Percentiles rank a stretch among this genome's conserved stretches.
Evolutionary conservation across 2,329 filamentous ascomycete genomes (phyloP).

Genomic region (Myriosclerotinia scirpicola): DNA sequence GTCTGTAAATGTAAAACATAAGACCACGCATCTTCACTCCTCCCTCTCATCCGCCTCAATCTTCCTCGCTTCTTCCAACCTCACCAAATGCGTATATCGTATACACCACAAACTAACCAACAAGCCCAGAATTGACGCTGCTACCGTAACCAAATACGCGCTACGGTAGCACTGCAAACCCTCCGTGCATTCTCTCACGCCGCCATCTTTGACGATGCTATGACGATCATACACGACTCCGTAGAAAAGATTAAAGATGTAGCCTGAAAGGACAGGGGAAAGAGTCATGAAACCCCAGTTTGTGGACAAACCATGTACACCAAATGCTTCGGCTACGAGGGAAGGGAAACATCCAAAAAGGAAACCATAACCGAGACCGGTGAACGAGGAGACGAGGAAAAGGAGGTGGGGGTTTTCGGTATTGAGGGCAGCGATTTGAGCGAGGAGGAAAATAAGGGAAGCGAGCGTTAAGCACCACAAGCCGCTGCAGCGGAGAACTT

Average conservation of each 20-base stretch:
- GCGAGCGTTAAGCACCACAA: slow-evolving; percentile 88
- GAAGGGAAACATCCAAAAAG: slow-evolving; percentile 93
- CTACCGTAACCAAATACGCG: slow-evolving; percentile 78
- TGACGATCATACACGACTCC: slow-evolving; percentile 81
- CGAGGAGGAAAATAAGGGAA: slow-evolving; percentile 72
- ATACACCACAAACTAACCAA: slow-evolving; percentile 71
- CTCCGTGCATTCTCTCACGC: slow-evolving; percentile 72
- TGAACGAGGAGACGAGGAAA: slow-evolving; percentile 76
- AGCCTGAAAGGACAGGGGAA: slow-evolving; percentile 81
- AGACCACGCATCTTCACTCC: neutral
- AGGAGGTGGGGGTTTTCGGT: slow-evolving; percentile 77
- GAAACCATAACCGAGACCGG: slow-evolving; percentile 87
- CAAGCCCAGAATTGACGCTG: slow-evolving; percentile 68
- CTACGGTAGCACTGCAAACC: slow-evolving; percentile 77
- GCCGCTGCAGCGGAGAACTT: slow-evolving; percentile 74
- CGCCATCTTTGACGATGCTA: slow-evolving; percentile 65
- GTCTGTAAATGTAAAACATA: neutral
- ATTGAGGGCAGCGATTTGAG: slow-evolving; percentile 73
- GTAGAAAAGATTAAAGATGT: slow-evolving; percentile 91
- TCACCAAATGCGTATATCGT: slow-evolving; percentile 33
- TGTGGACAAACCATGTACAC: slow-evolving; percentile 82
- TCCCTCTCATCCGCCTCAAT: slow-evolving; percentile 28
- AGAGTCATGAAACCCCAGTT: slow-evolving; percentile 98
- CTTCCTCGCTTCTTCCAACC: slow-evolving; percentile 32
- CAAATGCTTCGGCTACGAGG: slow-evolving; percentile 86